Percentiles rank a stretch among this genome's conserved stretches.
phyloP scores from a whole-genome alignment of 371 early-diverging fungal species.

The Gilbertella persicaria region DNA sequence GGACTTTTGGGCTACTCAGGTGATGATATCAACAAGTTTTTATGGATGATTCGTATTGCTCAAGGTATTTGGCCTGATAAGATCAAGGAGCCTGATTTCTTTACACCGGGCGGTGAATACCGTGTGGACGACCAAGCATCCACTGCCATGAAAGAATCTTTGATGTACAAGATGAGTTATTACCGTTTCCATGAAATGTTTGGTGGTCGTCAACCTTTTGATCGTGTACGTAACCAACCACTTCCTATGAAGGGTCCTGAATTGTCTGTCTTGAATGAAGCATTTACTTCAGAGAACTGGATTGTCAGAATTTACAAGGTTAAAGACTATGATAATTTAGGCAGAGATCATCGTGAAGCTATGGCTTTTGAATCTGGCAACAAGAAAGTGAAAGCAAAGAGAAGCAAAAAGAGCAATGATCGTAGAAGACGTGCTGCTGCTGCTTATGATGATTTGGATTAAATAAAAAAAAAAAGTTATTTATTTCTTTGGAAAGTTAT shows the following conservation, averaged over 20 bases:
- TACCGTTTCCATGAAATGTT: conserved; percentile 91
- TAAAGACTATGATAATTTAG: conserved; percentile 90
- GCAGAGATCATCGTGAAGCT: conserved; percentile 76
- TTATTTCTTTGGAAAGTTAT: conserved; percentile 30
- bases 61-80: conserved; percentile 95
- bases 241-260: conserved; percentile 80
- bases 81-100: conserved; percentile 86
- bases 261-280: conserved; percentile 89
- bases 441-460: conserved; percentile 30
- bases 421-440: conserved; percentile 44
- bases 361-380: conserved; percentile 62
- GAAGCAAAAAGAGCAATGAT: conserved; percentile 44
- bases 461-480: conserved; percentile 10
- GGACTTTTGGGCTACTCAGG: conserved; percentile 96
- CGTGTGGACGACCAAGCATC: conserved; percentile 91
- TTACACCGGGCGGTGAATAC: conserved; percentile 90
- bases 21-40: conserved; percentile 99
- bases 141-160: conserved; percentile 83
- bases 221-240: conserved; percentile 85
- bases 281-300: conserved; percentile 89
- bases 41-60: conserved; percentile 99
- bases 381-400: conserved; percentile 39
- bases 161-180: conserved; percentile 98
- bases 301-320: conserved; percentile 97
- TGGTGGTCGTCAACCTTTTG: conserved; percentile 74